Conservation (phyloP, 2,329 filamentous ascomycete species). For the Cordyceps tenuipes region DNA sequence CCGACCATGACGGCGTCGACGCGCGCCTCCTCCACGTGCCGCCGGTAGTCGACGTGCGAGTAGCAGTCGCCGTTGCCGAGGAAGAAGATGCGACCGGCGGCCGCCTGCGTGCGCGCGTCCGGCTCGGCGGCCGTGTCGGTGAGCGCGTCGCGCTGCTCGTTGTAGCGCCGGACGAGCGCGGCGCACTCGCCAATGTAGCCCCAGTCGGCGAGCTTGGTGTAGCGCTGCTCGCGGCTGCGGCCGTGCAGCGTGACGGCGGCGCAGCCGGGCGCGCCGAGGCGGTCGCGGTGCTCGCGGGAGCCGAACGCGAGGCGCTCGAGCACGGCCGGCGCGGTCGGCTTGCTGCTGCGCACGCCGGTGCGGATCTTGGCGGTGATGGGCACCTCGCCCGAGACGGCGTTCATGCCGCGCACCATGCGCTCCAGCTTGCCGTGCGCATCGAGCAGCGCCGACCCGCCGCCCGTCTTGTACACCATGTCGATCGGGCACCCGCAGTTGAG, state of each 20-base stretch:
- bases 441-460: slow-evolving; percentile 86
- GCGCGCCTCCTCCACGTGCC: slow-evolving; percentile 64
- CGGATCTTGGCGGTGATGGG: no score
- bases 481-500: slow-evolving; percentile 97
- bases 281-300: slow-evolving; percentile 59
- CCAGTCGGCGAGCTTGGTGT: slow-evolving; percentile 91
- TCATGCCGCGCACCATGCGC: slow-evolving; percentile 95
- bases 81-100: slow-evolving; percentile 66
- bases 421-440: slow-evolving; percentile 82
- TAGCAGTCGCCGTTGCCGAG: slow-evolving; percentile 95
- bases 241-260: slow-evolving; percentile 96
- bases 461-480: slow-evolving; percentile 81
- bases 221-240: slow-evolving; percentile 86
- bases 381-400: slow-evolving; percentile 78
- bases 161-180: slow-evolving; percentile 72
- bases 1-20: slow-evolving; percentile 96
- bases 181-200: slow-evolving; percentile 86
- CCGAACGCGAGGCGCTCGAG: no score
- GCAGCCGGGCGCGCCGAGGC: slow-evolving; percentile 70
- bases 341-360: no score
- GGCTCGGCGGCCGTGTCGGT: slow-evolving; percentile 72
- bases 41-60: slow-evolving; percentile 80
- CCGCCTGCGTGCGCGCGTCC: slow-evolving; percentile 64
- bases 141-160: slow-evolving; percentile 55
- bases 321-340: no score